Evolutionary conservation across 1,284 basidiomycete genomes (phyloP), one percentile per base, ranked within the genome.

Genomic region (Austroboletus niveus): DNA sequence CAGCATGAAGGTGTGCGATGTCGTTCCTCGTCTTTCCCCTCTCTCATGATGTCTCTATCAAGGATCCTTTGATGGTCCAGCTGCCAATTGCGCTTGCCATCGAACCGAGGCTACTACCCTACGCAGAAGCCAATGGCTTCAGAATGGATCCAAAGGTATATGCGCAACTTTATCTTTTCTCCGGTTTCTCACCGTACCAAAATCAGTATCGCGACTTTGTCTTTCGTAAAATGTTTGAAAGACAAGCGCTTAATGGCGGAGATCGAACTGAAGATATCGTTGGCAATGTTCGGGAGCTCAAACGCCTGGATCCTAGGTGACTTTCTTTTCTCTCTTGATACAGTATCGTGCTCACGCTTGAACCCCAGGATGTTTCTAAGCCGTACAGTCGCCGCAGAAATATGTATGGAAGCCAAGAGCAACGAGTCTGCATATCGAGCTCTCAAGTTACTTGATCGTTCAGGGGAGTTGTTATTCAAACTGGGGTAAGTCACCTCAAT

Each of bases 211-310:
- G 86, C 44, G 83, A 89, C 63, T 89, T 88, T 59, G 81, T 89
- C 11, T 89, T 89, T 64, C 84, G 87, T 49, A 87, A 87, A 66
- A 88, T 89, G 80, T 89, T 89, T 58, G 86, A 88, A 68, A 79
- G 81, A 53, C 75, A 78, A 39, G 64, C 76, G 15, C 67, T 74
- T 8, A 68, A 75, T 36, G 76, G 73, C 50, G 79, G 80, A 35
- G 73, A 75, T 41, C 75, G 77, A 45, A 71, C 77, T n/a, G 75
- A 82, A 45, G 82, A 87, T 52, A 84, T 89, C 50, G 75, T 80
- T 14, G 71, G 75, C 27, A 87, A 87, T 61, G 84, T 89, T 40
- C 76, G 78, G 55, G 84, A 87, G 60, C 70, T 89, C 30, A 82
- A 81, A 59, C 77, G 79, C 49, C 72, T 88, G 39, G 85, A 89